Evolutionary conservation across 345 rosid genomes (phyloP), one percentile per base, ranked within the genome.

Genomic region (Linum usitatissimum): DNA sequence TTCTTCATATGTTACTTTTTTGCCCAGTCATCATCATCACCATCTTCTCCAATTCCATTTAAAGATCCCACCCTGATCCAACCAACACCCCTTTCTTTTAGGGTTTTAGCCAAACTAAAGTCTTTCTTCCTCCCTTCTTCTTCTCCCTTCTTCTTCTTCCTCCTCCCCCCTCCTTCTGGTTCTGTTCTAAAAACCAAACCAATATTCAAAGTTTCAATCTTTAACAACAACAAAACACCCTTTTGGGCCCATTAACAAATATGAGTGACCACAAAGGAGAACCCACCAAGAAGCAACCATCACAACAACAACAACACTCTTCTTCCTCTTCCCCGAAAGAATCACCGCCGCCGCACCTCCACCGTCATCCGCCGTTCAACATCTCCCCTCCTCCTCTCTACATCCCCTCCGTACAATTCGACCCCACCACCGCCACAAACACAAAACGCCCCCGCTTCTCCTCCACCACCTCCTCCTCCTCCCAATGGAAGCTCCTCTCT

Each of bases 211-310:
- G 1, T 57, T 15, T 19, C 31, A 20, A n/a, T n/a, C n/a, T n/a
- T n/a, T n/a, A 40, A 40, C 8, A 12, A 9, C 12, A 23, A n/a
- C 6, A 9, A 9, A 18, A 8, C 23, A 28, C 55, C 34, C 21
- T 45, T 45, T 23, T 57, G 77, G 77, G 70, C 68, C 73, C 76
- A 61, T 73, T 73, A 84, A 23, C 28, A 23, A 23, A 23, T 23
- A 23, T 87, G 95, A 83, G 78, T 64, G 86, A 83, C 64, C 75
- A 18, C 74, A 79, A 79, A 71, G 84, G 79, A 69, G 88, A 81
- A 70, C 59, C 79, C 45, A 59, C 77, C 61, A 80, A 81, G 79
- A 83, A 79, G 70, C 77, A 68, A 53, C 70, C 78, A 30, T 71
- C 49, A 36, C 63, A 45, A 61, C 71, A 61, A 6, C 66, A 63